Conservation (phyloP, 768 basidiomycete genomes). For the Boletus subparvulus region DNA sequence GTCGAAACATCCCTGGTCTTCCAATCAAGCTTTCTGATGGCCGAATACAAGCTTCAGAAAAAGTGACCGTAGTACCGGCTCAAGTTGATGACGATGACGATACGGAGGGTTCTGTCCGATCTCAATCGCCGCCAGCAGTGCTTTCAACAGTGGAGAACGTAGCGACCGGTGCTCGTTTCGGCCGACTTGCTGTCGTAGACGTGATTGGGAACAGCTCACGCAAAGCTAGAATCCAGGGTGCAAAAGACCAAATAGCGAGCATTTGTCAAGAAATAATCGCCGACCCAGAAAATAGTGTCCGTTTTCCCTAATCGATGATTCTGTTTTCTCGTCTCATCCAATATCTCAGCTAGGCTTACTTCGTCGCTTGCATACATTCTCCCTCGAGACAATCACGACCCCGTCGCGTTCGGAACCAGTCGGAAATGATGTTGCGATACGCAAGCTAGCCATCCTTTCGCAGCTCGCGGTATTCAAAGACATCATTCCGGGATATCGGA, state of each 20-base stretch:
- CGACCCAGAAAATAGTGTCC: slow-evolving; percentile 92
- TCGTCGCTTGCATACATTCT: slow-evolving; percentile 85
- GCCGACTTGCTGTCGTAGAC: slow-evolving; percentile 75
- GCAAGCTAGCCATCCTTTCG: slow-evolving; percentile 86
- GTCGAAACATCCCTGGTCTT: slow-evolving; percentile 57
- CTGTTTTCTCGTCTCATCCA: slow-evolving; percentile 12
- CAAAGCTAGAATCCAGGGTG: slow-evolving; percentile 64
- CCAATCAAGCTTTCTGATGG: slow-evolving; percentile 89
- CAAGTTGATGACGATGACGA: slow-evolving; percentile 30
- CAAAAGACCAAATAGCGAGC: slow-evolving; percentile 91
- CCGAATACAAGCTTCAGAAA: slow-evolving; percentile 61
- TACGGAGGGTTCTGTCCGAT: slow-evolving; percentile 37
- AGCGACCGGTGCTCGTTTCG: slow-evolving; percentile 82
- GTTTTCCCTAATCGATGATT: slow-evolving; percentile 29
- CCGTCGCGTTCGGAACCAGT: slow-evolving; percentile 69
- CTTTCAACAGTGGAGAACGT: slow-evolving; percentile 58
- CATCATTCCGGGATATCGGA: slow-evolving; percentile 93
- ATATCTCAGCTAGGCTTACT: slow-evolving; percentile 75
- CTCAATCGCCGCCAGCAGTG: slow-evolving; percentile 27
- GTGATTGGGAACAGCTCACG: slow-evolving; percentile 67
- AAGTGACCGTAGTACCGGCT: slow-evolving; percentile 19
- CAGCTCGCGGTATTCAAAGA: slow-evolving; percentile 95
- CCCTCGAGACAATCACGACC: slow-evolving; percentile 70
- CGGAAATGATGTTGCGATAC: slow-evolving; percentile 75
- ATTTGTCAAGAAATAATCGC: slow-evolving; percentile 93